Base-by-base conservation (phyloP, 768 basidiomycete genomes). In the Panaeolus cyanescens region DNA sequence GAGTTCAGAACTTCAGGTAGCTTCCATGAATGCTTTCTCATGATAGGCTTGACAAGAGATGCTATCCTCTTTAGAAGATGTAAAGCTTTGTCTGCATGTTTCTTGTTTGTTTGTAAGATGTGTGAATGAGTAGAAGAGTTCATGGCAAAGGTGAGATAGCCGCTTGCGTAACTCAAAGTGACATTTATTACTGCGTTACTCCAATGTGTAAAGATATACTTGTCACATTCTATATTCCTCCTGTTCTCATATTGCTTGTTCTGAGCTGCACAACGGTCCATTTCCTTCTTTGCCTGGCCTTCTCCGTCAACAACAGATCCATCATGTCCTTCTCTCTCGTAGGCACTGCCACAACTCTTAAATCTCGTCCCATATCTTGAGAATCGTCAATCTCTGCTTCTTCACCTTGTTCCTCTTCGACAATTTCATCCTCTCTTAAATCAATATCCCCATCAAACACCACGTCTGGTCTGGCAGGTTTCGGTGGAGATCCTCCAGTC, bases 21-120 rank as follows among this genome's bases (percentile, higher is more conserved):
- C 28, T 83, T 80, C 95, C 95, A 98, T 4, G 76, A 76, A 66
- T 89, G 89, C 65, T 89, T 92, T 60, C 88, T 80, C 95, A 97
- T 97, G 65, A 98, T 94, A 6, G 96, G 96, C 72, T 95, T 96
- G 55, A 96, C 93, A 54, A 93, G 80, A 1, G 88, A 87, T 0
- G 90, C 88, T 31, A 92, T 80, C 63, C 82, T 82, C 65, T 90
- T 83, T 34, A 95, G 80, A 70, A 91, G 78, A 15, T 79, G 71
- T 40, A 93, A 79, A 17, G 93, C 92, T 36, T 84, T 81, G 63
- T 90, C 84, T 42, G 86, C 83, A 66, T 85, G 83, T 36, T 88
- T 88, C 68, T 80, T 82, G 60, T 82, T 80, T 82, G 60, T 82
- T 83, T 62, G 86, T 90, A 63, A 95, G 81, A 71, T 92, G 87